Evolutionary conservation across 768 basidiomycete genomes (phyloP).

Genomic region (Psilocybe tampanensis): DNA sequence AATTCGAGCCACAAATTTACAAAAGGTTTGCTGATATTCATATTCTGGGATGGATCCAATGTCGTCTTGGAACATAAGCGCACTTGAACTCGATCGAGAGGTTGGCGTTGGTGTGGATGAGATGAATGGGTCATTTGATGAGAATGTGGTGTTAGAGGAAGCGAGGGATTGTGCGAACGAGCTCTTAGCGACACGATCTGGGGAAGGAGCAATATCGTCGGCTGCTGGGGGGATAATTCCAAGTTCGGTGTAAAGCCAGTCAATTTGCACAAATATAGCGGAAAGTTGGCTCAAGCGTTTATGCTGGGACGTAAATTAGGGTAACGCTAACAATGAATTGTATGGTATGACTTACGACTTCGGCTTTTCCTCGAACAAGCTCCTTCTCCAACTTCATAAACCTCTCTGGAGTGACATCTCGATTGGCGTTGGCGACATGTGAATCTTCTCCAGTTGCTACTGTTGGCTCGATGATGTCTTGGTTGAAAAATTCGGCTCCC

Average conservation of each 20-base stretch:
- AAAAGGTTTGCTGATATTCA: constrained; percentile 62
- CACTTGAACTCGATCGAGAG: constrained; percentile 37
- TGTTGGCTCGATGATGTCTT: constrained; percentile 55
- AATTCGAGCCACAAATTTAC: constrained; percentile 61
- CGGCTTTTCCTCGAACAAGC: constrained; percentile 81
- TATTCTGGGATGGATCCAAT: constrained; percentile 32
- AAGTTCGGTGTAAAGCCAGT: constrained; percentile 82
- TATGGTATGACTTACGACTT: constrained; percentile 61
- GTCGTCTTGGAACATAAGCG: constrained; percentile 40
- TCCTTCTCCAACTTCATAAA: constrained; percentile 85
- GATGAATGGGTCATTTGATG: constrained; percentile 51
- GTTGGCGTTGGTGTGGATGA: constrained; percentile 53
- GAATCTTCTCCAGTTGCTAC: constrained; percentile 42
- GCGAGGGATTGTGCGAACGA: constrained; percentile 32
- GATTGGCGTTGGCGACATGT: constrained; percentile 42
- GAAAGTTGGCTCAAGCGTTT: constrained; percentile 71
- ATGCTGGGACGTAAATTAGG: constrained; percentile 39
- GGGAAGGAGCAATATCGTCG: constrained; percentile 43
- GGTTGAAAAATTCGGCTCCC: constrained; percentile 57
- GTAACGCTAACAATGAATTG: background rate
- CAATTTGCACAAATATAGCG: constrained; percentile 69
- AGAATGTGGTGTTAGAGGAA: constrained; percentile 35
- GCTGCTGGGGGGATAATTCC: constrained; percentile 66
- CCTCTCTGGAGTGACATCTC: constrained; percentile 80
- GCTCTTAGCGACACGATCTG: constrained; percentile 24